Conservation (phyloP, 345 rosid genomes). For the Euphorbia peplus region DNA sequence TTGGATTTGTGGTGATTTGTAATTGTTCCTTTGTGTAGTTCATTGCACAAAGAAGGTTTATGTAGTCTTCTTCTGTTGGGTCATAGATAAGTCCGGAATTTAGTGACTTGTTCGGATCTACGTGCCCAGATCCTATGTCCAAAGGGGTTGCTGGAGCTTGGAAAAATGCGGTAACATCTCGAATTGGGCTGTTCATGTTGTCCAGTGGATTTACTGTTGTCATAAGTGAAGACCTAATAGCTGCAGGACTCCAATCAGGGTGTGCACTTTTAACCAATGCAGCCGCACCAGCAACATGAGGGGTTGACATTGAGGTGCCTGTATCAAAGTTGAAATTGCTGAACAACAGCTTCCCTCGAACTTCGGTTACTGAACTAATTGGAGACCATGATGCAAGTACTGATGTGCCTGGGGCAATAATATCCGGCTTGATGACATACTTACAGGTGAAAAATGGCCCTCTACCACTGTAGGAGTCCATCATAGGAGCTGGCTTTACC, state of each 20-base stretch:
- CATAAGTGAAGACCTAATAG: slow-evolving; percentile 45
- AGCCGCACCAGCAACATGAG: slow-evolving; percentile 45
- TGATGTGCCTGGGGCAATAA: slow-evolving; percentile 42
- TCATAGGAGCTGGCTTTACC: slow-evolving; percentile 37
- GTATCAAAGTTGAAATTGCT: slow-evolving; percentile 35
- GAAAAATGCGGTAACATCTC: slow-evolving; percentile 11
- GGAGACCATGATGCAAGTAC: slow-evolving; percentile 48
- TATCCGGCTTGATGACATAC: slow-evolving; percentile 34
- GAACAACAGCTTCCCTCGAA: slow-evolving; percentile 13
- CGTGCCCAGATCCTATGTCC: slow-evolving; percentile 53
- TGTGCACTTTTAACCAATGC: slow-evolving; percentile 37
- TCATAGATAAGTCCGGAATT: slow-evolving; percentile 61
- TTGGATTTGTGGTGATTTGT: slow-evolving; percentile 41
- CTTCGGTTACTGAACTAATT: slow-evolving; percentile 20
- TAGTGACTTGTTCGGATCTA: slow-evolving; percentile 41
- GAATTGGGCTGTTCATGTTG: slow-evolving; percentile 37
- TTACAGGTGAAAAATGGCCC: slow-evolving; percentile 41
- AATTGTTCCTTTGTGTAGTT: slow-evolving; percentile 36
- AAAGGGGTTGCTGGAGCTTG: slow-evolving; percentile 48
- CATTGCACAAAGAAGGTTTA: slow-evolving; percentile 47
- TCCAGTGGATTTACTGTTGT: slow-evolving; percentile 41
- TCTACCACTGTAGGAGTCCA: slow-evolving; percentile 38
- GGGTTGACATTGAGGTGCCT: slow-evolving; percentile 51
- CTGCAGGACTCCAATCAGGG: slow-evolving; percentile 47
- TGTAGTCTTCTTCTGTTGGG: slow-evolving; percentile 41